These are phyloP conservation scores for Glarea lozoyensis DNA, from an alignment of 495 filamentous ascomycete species.

Conservation along the genomic window DNA sequence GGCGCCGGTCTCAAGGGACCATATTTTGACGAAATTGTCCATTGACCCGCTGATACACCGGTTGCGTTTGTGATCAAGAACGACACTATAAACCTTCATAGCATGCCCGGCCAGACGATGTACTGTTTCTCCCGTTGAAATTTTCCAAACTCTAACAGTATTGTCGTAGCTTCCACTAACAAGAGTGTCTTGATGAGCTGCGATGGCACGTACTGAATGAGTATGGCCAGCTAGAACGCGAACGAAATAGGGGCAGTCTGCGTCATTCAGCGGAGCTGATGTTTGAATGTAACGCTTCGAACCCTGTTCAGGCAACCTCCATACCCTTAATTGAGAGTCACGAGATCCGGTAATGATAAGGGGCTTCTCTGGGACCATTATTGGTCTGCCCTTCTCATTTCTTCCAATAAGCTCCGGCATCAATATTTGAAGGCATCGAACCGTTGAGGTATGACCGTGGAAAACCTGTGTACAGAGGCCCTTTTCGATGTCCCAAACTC, in stretches of 20 bases:
- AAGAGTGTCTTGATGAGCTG: constrained; percentile 90
- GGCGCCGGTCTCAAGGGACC: constrained; percentile 85
- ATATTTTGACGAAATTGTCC: constrained; percentile 97
- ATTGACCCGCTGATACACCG: constrained; percentile 97
- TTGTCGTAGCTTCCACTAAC: constrained; percentile 98
- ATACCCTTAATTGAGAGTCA: constrained; percentile 89
- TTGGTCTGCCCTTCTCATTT: constrained; percentile 59
- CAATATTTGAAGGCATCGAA: constrained; percentile 91
- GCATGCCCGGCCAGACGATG: constrained; percentile 82
- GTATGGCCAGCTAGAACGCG: constrained; percentile 77
- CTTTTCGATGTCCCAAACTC: constrained; percentile 94
- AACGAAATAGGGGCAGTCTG: constrained; percentile 89
- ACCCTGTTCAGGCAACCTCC: constrained; percentile 81
- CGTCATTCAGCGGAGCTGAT: constrained; percentile 65
- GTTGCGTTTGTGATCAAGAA: constrained; percentile 83
- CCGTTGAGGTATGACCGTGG: constrained; percentile 94
- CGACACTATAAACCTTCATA: constrained; percentile 96
- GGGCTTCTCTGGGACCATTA: constrained; percentile 85
- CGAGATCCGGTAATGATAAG: constrained; percentile 96
- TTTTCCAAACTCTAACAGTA: constrained; percentile 94
- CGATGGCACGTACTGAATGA: constrained; percentile 96
- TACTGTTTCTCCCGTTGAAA: constrained; percentile 86
- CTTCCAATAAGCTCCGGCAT: constrained; percentile 73
- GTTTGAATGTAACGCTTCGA: constrained; percentile 68
- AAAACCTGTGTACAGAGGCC: constrained; percentile 90